Percentiles rank a stretch among this genome's conserved stretches.
Conservation (phyloP, 2,329 filamentous ascomycete genomes). For the Pseudocercospora cruenta region DNA sequence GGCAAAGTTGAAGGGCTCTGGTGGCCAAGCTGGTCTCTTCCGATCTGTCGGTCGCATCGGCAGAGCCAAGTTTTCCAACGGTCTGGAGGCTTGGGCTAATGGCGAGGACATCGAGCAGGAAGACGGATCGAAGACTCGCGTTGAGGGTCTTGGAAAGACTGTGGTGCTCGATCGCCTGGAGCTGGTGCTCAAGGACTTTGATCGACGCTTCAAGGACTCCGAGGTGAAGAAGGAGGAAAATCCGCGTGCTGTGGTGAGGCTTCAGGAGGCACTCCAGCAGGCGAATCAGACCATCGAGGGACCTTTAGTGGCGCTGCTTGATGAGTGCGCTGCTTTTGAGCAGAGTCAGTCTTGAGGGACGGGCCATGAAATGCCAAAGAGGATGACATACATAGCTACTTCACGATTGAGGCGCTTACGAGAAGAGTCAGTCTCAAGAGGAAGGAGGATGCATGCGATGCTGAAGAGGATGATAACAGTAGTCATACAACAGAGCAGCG, state of each 20-base stretch:
- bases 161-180: slow-evolving; percentile 1
- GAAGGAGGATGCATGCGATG: too few species aligned
- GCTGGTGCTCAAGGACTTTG: slow-evolving; percentile 7
- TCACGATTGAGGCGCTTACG: too few species aligned
- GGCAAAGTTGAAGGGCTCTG: slow-evolving; percentile 2
- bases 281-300: neutral
- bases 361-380: neutral
- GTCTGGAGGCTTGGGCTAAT: neutral
- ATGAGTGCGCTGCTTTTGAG: slow-evolving; percentile 11
- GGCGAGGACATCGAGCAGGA: neutral
- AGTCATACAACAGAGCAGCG: neutral
- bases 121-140: neutral
- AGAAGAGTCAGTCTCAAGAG: too few species aligned
- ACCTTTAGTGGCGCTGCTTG: neutral
- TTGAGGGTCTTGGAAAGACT: neutral
- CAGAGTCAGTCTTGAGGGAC: neutral
- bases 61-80: neutral
- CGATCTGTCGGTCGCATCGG: neutral
- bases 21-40: neutral
- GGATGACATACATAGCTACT: too few species aligned
- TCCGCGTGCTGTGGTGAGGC: slow-evolving; percentile 4
- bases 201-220: slow-evolving; percentile 5
- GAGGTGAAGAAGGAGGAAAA: neutral
- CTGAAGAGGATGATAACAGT: too few species aligned
- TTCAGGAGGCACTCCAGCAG: neutral